These are phyloP conservation scores for Cladophialophora exuberans DNA, from an alignment of 2,329 filamentous ascomycete species.

Conservation along the genomic window DNA sequence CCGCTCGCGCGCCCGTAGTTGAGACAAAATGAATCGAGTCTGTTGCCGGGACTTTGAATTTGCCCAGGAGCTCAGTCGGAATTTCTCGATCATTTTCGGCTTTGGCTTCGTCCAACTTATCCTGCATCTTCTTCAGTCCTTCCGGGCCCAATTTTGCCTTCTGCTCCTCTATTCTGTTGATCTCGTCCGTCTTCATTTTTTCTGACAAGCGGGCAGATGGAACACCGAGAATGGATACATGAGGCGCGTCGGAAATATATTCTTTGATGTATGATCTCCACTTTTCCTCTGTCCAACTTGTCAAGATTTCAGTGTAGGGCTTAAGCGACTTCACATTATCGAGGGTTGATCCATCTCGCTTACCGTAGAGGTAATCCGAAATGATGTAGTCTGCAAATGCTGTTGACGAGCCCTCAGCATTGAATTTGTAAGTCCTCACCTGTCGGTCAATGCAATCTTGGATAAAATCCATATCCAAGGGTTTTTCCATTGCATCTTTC, in stretches of 20 bases:
- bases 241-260: slow-evolving; percentile 83
- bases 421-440: slow-evolving; percentile 78
- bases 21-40: slow-evolving; percentile 95
- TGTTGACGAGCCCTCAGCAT: slow-evolving; percentile 77
- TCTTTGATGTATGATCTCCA: slow-evolving; percentile 82
- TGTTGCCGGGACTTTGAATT: slow-evolving; percentile 79
- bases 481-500: slow-evolving; percentile 75
- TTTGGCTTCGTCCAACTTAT: slow-evolving; percentile 81
- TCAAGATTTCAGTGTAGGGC: slow-evolving; percentile 66
- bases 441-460: slow-evolving; percentile 83
- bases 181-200: slow-evolving; percentile 80
- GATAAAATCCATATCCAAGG: slow-evolving; percentile 88
- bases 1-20: slow-evolving; percentile 80
- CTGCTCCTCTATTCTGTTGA: slow-evolving; percentile 75
- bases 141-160: slow-evolving; percentile 79
- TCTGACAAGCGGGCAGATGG: slow-evolving; percentile 79
- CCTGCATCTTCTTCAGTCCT: slow-evolving; percentile 73
- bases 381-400: slow-evolving; percentile 87
- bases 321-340: slow-evolving; percentile 57
- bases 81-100: slow-evolving; percentile 86
- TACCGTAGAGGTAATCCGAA: slow-evolving; percentile 88
- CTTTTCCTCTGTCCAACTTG: slow-evolving; percentile 77
- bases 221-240: slow-evolving; percentile 85
- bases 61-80: slow-evolving; percentile 76
- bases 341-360: slow-evolving; percentile 77